A percentile compares a stretch with the other conserved stretches of the same genome.
phyloP scores from a whole-genome alignment of 495 filamentous ascomycete genomes.

The Trichoderma asperelloides region DNA sequence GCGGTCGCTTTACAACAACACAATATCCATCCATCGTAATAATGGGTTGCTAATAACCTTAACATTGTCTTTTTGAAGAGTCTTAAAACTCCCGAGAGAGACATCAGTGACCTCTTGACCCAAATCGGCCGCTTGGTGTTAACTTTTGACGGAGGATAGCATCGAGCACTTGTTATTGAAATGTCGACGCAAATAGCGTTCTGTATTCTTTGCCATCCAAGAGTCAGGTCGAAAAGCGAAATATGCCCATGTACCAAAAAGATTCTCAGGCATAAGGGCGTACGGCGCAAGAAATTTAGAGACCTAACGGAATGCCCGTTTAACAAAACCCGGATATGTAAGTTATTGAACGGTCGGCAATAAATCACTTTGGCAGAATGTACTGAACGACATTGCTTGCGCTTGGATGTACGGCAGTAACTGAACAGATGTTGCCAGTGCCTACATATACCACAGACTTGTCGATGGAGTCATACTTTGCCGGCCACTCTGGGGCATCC shows the following conservation, averaged over 20 bases:
- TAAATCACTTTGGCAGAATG: neutral
- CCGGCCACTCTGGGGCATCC: neutral
- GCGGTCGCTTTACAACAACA: neutral
- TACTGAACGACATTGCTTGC: neutral
- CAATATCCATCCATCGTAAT: neutral
- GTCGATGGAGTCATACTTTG: neutral
- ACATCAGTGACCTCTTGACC: neutral
- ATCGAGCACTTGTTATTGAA: neutral
- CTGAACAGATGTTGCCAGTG: neutral
- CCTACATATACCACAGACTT: neutral
- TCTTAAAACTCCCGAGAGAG: neutral
- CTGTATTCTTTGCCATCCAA: neutral
- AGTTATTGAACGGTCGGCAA: neutral
- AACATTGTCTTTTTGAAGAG: neutral
- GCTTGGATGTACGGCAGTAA: neutral
- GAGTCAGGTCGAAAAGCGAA: neutral
- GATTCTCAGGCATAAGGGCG: neutral
- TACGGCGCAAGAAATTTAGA: neutral
- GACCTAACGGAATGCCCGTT: neutral
- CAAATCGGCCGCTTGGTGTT: neutral
- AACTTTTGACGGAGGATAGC: neutral
- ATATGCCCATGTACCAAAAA: neutral
- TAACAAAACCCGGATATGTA: neutral
- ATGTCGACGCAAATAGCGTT: neutral
- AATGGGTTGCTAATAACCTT: neutral